phyloP scores from a whole-genome alignment of 2,329 filamentous ascomycete genomes.

The Pseudomassariella vexata region DNA sequence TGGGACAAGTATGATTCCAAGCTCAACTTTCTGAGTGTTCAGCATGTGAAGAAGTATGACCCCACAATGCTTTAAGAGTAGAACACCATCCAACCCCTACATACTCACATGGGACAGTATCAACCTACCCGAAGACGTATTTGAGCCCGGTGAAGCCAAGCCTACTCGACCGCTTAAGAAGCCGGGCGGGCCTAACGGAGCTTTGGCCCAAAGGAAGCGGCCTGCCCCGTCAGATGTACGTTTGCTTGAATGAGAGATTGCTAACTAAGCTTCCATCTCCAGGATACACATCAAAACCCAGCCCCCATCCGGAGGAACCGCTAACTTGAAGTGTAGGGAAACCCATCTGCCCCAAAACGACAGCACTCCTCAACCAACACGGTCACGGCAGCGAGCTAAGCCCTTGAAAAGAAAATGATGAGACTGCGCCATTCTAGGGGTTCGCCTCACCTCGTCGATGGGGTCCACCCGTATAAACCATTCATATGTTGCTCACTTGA shows the following conservation, averaged over 20 bases:
- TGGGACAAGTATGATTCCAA: conserved; percentile 72
- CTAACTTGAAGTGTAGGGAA: conserved; percentile 20
- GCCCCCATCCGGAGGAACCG: conserved; percentile 9
- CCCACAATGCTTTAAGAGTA: too few species aligned
- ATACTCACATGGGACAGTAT: conserved; percentile 49
- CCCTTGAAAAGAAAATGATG: too few species aligned
- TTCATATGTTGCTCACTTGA: too few species aligned
- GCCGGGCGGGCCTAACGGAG: conserved; percentile 29
- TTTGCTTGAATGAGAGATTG: conserved; percentile 20
- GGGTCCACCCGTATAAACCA: too few species aligned
- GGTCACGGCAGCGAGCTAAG: too few species aligned
- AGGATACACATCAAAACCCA: conserved; percentile 7
- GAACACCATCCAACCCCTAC: too few species aligned
- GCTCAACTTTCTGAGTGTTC: conserved; percentile 73
- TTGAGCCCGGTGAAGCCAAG: conserved; percentile 70
- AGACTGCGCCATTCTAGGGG: too few species aligned
- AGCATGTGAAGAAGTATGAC: conserved; percentile 86
- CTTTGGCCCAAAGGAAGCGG: conserved; percentile 39
- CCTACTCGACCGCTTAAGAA: conserved; percentile 53
- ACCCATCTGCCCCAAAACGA: conserved; percentile 25
- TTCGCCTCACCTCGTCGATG: too few species aligned
- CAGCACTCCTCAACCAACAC: too few species aligned
- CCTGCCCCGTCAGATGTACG: conserved; percentile 33
- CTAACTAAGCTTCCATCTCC: too few species aligned
- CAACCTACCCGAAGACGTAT: conserved; percentile 85